Conservation (phyloP, 2,329 filamentous ascomycete species). For the Pseudogymnoascus sp. region DNA sequence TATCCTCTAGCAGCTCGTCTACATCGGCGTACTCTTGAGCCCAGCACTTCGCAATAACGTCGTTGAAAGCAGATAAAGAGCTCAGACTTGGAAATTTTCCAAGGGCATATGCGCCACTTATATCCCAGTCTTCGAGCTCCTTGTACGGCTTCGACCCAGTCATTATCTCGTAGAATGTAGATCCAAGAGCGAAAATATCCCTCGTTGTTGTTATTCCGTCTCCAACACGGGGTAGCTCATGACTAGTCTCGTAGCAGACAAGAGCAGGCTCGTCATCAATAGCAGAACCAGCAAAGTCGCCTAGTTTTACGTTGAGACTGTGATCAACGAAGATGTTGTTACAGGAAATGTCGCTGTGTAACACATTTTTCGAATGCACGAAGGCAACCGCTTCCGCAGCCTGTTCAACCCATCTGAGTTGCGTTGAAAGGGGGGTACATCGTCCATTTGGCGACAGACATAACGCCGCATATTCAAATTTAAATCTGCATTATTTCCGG, state of each 20-base stretch:
- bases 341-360: constrained; percentile 14
- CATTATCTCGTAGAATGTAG: neutral
- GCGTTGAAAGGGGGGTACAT: neutral
- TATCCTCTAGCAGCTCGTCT: neutral
- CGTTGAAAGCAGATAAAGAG: neutral
- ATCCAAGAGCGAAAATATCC: neutral
- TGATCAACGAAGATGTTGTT: constrained; percentile 16
- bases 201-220: neutral
- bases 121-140: neutral
- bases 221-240: neutral
- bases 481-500: neutral
- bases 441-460: neutral
- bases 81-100: neutral
- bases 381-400: constrained; percentile 14
- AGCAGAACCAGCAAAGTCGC: constrained; percentile 14
- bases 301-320: constrained; percentile 10
- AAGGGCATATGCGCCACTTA: neutral
- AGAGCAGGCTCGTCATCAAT: neutral
- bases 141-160: neutral
- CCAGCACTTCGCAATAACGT: neutral
- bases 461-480: neutral
- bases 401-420: constrained; percentile 1
- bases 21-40: neutral
- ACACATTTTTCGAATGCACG: constrained; percentile 10
- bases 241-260: neutral